Evolutionary conservation across 495 filamentous ascomycete species (phyloP).

Genomic region (Podospora didyma): DNA sequence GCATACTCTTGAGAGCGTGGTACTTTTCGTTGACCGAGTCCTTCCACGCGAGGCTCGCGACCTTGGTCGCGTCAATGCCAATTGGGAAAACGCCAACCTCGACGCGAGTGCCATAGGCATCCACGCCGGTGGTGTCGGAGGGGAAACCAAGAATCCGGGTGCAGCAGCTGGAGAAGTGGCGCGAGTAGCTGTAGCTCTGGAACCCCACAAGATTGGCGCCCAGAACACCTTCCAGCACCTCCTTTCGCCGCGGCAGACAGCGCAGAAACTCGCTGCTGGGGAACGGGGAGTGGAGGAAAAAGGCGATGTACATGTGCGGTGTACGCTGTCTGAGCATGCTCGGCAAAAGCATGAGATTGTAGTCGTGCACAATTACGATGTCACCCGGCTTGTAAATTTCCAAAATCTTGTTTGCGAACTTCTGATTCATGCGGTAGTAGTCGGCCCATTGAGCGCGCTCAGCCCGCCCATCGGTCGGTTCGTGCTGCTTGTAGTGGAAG

Average conservation of each 20-base stretch:
- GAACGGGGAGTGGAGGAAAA: conserved; percentile 89
- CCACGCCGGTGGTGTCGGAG: conserved; percentile 72
- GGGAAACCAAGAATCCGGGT: conserved; percentile 82
- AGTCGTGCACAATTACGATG: conserved; percentile 87
- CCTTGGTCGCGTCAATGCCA: conserved; percentile 74
- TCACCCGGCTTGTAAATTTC: conserved; percentile 85
- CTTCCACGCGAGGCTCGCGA: conserved; percentile 67
- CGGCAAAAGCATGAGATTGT: conserved; percentile 81
- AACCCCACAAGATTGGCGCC: conserved; percentile 89
- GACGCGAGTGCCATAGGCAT: conserved; percentile 83
- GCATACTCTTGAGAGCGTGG: conserved; percentile 64
- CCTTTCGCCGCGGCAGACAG: conserved; percentile 79
- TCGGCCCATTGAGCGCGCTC: conserved; percentile 84
- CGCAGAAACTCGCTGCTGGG: conserved; percentile 91
- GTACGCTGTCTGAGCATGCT: conserved; percentile 76
- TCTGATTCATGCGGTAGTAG: conserved; percentile 80
- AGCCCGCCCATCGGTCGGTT: conserved; percentile 75
- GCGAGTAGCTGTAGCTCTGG: conserved; percentile 87
- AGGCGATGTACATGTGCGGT: conserved; percentile 82
- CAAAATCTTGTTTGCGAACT: conserved; percentile 82
- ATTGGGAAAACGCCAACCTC: conserved; percentile 89
- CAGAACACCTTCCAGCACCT: conserved; percentile 80
- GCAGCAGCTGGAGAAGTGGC: conserved; percentile 89
- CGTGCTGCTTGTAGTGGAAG: conserved; percentile 90
- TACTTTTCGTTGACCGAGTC: conserved; percentile 63